Evolutionary conservation across 2,329 filamentous ascomycete species (phyloP), one percentile per base, ranked within the genome.

Genomic region (Paecilomyces fulvus): DNA sequence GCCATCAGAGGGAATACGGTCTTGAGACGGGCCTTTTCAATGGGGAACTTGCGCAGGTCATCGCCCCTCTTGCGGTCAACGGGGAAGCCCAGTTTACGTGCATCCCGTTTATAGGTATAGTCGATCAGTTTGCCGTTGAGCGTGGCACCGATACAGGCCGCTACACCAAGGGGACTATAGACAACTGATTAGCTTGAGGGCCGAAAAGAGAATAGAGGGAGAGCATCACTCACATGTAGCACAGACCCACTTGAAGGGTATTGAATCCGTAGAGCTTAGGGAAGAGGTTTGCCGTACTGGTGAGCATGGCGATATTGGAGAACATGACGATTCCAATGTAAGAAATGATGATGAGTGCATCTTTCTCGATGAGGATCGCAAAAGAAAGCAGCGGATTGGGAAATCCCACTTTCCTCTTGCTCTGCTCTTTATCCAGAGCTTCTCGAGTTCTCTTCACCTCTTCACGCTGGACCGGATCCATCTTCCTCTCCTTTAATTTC

Each of bases 101-200:
- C 87, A 46, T 84, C 79, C 49, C 86, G 80, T 14, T 83, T 78
- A 69, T 89, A 95, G 68, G 91, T 91, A 78, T 82, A 85, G 69
- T 90, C 87, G 33, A 89, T 78, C 1, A 83, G 61, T 11, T 78
- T 77, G 11, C 88, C 86, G 55, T 67, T 69, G 46, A 73, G n/a
- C 30, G 60, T 43, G 25, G 60, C 55, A 17, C 56, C 57, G 11
- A 59, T 20, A 25, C n/a, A 49, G 48, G 21, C 63, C 53, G 21
- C 63, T 56, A 9, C 58, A 56, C 64, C 64, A 59, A 17, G 73
- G 67, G 55, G 49, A 72, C 66, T 66, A 54, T 23, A 63, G 61
- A n/a, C 60, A 61, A 5, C 5, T 1, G 61, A 23, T 55, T 14
- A 17, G 37, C 25, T 14, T 21, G 12, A 14, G 17, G 28, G 8